Conservation (phyloP, 2,329 filamentous ascomycete species). For the Cladophialophora bantiana region DNA sequence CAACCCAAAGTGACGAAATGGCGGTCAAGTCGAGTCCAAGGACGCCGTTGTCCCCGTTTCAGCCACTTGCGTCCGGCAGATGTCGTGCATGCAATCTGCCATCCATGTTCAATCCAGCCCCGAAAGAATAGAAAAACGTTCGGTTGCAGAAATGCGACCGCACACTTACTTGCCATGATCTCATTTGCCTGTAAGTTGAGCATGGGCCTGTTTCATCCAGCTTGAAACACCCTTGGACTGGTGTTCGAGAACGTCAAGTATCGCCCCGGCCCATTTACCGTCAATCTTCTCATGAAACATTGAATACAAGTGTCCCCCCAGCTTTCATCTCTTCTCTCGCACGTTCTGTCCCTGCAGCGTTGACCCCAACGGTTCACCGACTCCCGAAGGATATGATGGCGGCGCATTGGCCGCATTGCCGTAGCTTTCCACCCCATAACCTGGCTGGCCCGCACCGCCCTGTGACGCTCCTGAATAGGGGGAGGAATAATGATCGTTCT, state of each 20-base stretch:
- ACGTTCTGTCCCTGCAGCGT: conserved; percentile 39
- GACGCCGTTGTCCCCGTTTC: conserved; percentile 14
- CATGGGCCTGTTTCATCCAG: conserved; percentile 12
- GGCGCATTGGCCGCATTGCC: conserved; percentile 36
- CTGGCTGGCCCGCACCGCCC: conserved; percentile 24
- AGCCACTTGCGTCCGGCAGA: conserved; percentile 11
- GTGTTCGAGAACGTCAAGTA: conserved; percentile 1
- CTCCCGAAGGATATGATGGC: conserved; percentile 38
- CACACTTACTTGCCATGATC: conserved; percentile 11
- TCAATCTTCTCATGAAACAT: conserved; percentile 9
- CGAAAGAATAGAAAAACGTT: background rate
- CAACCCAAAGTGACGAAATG: conserved; percentile 10
- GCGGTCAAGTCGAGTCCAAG: conserved; percentile 1
- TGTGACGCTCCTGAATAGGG: conserved; percentile 31
- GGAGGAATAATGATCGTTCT: conserved; percentile 24
- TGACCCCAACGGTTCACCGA: conserved; percentile 42
- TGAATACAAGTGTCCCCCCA: background rate
- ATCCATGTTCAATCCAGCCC: conserved; percentile 11
- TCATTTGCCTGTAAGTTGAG: conserved; percentile 5
- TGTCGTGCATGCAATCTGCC: conserved; percentile 21
- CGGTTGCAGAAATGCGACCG: conserved; percentile 2
- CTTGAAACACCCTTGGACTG: conserved; percentile 10
- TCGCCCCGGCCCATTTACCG: background rate
- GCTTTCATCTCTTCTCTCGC: conserved; percentile 37
- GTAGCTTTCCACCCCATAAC: conserved; percentile 38